phyloP scores from a whole-genome alignment of 805 yeast species.

The Starmerella floris region DNA sequence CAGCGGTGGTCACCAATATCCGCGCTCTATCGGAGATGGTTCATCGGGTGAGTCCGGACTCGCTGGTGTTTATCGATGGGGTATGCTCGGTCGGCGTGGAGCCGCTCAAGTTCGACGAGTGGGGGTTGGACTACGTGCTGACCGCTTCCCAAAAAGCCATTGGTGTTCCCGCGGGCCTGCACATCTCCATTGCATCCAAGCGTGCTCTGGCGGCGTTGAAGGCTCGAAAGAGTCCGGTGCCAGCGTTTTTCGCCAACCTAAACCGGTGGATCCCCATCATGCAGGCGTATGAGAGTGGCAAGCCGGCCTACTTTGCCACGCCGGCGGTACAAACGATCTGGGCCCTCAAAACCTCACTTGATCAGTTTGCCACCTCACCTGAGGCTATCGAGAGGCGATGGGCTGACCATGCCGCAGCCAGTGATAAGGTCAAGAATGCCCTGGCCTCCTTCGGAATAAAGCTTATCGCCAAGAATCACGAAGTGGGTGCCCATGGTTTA shows the following conservation, averaged over 20 bases:
- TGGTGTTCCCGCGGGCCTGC: conserved; percentile 87
- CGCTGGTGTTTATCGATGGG: conserved; percentile 79
- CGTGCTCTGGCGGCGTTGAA: conserved; percentile 59
- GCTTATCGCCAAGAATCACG: conserved; percentile 46
- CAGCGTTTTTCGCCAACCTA: conserved; percentile 54
- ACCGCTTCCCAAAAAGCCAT: conserved; percentile 94
- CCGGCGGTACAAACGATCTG: conserved; percentile 84
- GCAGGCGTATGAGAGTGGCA: conserved; percentile 70
- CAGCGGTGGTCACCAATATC: conserved; percentile 77
- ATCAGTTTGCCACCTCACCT: conserved; percentile 39
- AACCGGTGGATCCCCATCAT: conserved; percentile 80
- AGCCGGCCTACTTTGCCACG: conserved; percentile 82
- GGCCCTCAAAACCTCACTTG: conserved; percentile 64
- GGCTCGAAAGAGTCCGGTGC: conserved; percentile 34
- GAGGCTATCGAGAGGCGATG: conserved; percentile 45
- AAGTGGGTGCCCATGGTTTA: conserved; percentile 72
- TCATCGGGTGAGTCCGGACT: conserved; percentile 55
- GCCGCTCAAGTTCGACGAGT: conserved; percentile 64
- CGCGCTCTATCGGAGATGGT: conserved; percentile 48
- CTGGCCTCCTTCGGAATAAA: conserved; percentile 49
- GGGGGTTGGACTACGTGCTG: conserved; percentile 81
- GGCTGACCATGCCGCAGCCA: conserved; percentile 46
- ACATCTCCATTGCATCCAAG: conserved; percentile 58
- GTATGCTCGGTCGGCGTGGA: conserved; percentile 93
- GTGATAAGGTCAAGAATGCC: conserved; percentile 50